Evolutionary conservation across 192 early-diverging fungal genomes (phyloP), one percentile per base, ranked within the genome.

Genomic region (Tieghemiomyces parasiticus): DNA sequence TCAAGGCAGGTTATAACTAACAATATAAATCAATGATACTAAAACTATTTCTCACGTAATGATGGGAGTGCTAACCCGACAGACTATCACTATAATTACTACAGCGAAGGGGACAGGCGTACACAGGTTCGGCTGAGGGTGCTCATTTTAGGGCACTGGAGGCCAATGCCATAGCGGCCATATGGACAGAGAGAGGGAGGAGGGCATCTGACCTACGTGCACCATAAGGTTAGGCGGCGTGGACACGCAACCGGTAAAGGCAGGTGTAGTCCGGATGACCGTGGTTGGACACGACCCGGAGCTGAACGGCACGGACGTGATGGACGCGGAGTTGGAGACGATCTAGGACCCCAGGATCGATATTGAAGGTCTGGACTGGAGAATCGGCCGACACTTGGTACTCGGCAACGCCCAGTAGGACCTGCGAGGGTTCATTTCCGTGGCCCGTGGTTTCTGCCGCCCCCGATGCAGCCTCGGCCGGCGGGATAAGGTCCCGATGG

Each of bases 171-270:
- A n/a, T n/a, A n/a, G n/a, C n/a, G n/a, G n/a, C n/a, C n/a, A n/a
- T n/a, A n/a, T n/a, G n/a, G n/a, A n/a, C n/a, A n/a, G n/a, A n/a
- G n/a, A n/a, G n/a, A n/a, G n/a, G n/a, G n/a, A n/a, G n/a, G n/a
- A n/a, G n/a, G n/a, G n/a, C n/a, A n/a, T n/a, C n/a, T n/a, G n/a
- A n/a, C n/a, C n/a, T n/a, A n/a, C n/a, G n/a, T n/a, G n/a, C n/a
- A n/a, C n/a, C n/a, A n/a, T n/a, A n/a, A n/a, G n/a, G n/a, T n/a
- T 42, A 42, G 6, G 6, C 38, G 38, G 22, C 85, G 61, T 89
- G 87, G 29, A 84, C 79, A 28, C 85, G 79, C 48, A 89, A 74
- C 46, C 87, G 79, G 66, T 89, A 89, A 31, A 89, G 32, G 50
- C 84, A 87, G 10, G 87, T 89, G 62, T 83, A 80, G 13, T 76